Percentiles rank a stretch among this genome's conserved stretches.
Evolutionary conservation across 202 grass and related monocot genomes (phyloP).

Genomic region (Dendrocalamus latiflorus): DNA sequence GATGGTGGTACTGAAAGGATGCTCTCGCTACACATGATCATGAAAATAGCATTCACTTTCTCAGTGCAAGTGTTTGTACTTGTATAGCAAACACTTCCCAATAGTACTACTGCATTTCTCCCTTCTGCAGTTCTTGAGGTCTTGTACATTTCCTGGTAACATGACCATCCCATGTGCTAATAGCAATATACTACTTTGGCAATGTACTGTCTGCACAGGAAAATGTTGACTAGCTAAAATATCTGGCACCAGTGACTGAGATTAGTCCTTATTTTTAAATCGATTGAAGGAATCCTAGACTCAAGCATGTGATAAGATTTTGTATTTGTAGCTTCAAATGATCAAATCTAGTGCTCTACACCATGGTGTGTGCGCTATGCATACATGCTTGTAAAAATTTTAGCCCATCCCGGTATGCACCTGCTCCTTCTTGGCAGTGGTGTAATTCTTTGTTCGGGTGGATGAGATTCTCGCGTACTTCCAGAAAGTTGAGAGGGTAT

Average conservation of each 20-base stretch:
- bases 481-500: constrained; percentile 17
- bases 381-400: background rate
- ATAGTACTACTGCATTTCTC: background rate
- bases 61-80: background rate
- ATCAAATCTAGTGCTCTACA: background rate
- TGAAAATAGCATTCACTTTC: background rate
- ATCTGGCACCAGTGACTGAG: too few species aligned
- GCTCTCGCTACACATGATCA: background rate
- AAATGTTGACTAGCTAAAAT: background rate
- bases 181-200: background rate
- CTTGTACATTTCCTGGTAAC: too few species aligned
- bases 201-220: background rate
- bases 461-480: constrained; percentile 34
- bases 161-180: background rate
- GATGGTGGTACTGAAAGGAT: background rate
- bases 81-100: background rate
- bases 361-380: background rate
- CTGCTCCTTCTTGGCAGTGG: background rate
- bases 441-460: background rate
- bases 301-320: background rate
- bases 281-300: background rate
- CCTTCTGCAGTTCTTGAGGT: too few species aligned
- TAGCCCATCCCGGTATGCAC: background rate
- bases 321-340: background rate
- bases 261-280: background rate